These are phyloP conservation scores for Piromyces finnis DNA, from an alignment of 192 early-diverging fungal species.

Conservation along the genomic window DNA sequence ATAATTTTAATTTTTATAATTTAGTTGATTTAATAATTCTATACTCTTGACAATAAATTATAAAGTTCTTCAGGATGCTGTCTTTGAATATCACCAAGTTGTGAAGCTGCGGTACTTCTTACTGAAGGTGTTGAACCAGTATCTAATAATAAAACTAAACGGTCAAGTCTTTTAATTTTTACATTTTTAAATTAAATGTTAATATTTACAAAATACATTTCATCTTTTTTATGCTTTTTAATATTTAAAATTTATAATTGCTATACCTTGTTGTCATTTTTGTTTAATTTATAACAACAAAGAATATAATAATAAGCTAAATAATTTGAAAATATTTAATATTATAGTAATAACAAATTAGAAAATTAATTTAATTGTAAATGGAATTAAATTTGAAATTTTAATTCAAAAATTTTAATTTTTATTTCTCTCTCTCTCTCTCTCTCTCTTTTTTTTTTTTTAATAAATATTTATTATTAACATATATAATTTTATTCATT, in stretches of 20 bases:
- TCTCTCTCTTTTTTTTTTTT: no score
- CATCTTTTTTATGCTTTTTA: no score
- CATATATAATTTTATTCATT: no score
- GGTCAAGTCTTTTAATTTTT: slow-evolving; percentile 56
- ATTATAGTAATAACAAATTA: background rate
- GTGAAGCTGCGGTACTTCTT: slow-evolving; percentile 76
- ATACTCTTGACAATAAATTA: slow-evolving; percentile 56
- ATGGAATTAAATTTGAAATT: no score
- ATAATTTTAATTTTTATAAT: no score
- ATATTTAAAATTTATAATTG: background rate
- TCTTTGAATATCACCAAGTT: slow-evolving; percentile 85
- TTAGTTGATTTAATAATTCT: no score
- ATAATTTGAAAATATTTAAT: background rate
- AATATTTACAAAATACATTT: no score
- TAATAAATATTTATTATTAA: no score
- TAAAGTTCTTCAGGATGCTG: slow-evolving; percentile 87
- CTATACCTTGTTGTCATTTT: background rate
- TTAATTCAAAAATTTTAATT: no score
- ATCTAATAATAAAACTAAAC: slow-evolving; percentile 81
- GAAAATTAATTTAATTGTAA: no score
- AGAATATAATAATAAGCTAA: background rate
- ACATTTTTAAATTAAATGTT: no score
- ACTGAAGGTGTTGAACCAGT: slow-evolving; percentile 81
- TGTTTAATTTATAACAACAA: background rate
- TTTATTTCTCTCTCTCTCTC: no score